phyloP scores from a whole-genome alignment of 179 eudicot species.

The Corrigiola litoralis region DNA sequence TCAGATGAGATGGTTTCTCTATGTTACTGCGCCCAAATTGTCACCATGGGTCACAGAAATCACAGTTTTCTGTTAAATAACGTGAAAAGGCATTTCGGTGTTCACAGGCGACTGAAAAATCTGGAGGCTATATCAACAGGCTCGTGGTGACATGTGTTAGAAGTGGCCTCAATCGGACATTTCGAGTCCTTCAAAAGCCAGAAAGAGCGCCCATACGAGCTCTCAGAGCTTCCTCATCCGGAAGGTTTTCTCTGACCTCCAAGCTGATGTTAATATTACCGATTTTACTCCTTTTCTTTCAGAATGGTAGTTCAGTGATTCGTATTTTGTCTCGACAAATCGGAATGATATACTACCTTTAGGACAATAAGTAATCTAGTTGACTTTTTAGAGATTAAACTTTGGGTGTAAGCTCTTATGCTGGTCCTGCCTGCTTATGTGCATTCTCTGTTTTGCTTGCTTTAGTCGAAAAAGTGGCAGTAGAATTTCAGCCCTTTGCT shows the following conservation, averaged over 20 bases:
- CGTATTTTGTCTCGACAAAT: not conserved
- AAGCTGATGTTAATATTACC: not conserved
- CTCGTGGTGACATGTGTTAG: slow-evolving; percentile 90
- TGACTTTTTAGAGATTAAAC: too few species aligned
- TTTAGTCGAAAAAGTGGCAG: not conserved
- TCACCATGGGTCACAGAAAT: too few species aligned
- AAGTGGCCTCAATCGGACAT: slow-evolving; percentile 90
- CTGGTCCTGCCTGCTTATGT: too few species aligned
- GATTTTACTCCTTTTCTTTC: not conserved
- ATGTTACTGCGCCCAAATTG: too few species aligned
- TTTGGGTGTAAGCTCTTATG: too few species aligned
- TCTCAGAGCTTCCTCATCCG: slow-evolving; percentile 93
- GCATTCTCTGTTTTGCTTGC: not conserved
- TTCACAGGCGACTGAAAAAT: slow-evolving; percentile 72
- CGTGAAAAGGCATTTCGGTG: slow-evolving; percentile 19
- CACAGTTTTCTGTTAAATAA: not conserved
- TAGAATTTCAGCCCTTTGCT: not conserved
- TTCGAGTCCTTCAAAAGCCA: slow-evolving; percentile 90
- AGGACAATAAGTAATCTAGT: not conserved
- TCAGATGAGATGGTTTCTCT: slow-evolving; percentile 2
- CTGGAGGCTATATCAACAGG: slow-evolving; percentile 78
- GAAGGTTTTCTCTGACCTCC: slow-evolving; percentile 51
- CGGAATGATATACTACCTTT: not conserved
- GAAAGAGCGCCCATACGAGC: slow-evolving; percentile 98
- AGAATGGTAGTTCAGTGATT: not conserved